These are phyloP conservation scores for Boletus speciosus DNA, from an alignment of 768 basidiomycete species.

Conservation along the genomic window DNA sequence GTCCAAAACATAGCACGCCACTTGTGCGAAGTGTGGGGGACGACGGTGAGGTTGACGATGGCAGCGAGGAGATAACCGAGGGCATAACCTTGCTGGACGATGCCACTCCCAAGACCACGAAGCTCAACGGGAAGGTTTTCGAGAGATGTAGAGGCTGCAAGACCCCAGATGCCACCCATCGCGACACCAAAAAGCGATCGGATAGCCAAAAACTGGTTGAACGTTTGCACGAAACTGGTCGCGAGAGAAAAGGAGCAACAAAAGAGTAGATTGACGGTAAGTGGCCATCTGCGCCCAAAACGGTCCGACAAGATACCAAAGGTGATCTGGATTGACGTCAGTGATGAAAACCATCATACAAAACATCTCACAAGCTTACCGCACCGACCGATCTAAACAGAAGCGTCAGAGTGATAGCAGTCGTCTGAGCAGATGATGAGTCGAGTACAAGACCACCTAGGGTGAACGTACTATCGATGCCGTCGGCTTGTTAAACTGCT, in stretches of 20 bases:
- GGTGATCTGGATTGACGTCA: slow-evolving; percentile 39
- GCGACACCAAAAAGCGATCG: slow-evolving; percentile 82
- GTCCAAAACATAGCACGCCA: slow-evolving; percentile 88
- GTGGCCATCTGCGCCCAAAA: slow-evolving; percentile 91
- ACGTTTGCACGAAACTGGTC: slow-evolving; percentile 77
- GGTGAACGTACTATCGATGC: slow-evolving; percentile 41
- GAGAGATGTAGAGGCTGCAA: slow-evolving; percentile 77
- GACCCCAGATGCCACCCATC: slow-evolving; percentile 90
- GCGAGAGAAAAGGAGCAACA: slow-evolving; percentile 73
- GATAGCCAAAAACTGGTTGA: slow-evolving; percentile 71
- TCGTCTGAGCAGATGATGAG: slow-evolving; percentile 42
- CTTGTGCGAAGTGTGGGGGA: slow-evolving; percentile 28
- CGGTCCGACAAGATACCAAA: slow-evolving; percentile 86
- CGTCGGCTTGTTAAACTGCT: slow-evolving; percentile 45
- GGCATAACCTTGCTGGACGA: slow-evolving; percentile 92
- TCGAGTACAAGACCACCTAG: background rate
- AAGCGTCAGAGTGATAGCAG: slow-evolving; percentile 87
- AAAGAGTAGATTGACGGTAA: slow-evolving; percentile 71
- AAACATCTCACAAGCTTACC: slow-evolving; percentile 30
- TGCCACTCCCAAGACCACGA: slow-evolving; percentile 81
- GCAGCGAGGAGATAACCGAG: slow-evolving; percentile 85
- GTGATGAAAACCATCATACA: background rate
- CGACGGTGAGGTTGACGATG: slow-evolving; percentile 71
- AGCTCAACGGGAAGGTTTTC: slow-evolving; percentile 90
- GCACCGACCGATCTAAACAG: slow-evolving; percentile 82